Conservation (phyloP, 768 basidiomycete species). For the Kwoniella heveanensis region DNA sequence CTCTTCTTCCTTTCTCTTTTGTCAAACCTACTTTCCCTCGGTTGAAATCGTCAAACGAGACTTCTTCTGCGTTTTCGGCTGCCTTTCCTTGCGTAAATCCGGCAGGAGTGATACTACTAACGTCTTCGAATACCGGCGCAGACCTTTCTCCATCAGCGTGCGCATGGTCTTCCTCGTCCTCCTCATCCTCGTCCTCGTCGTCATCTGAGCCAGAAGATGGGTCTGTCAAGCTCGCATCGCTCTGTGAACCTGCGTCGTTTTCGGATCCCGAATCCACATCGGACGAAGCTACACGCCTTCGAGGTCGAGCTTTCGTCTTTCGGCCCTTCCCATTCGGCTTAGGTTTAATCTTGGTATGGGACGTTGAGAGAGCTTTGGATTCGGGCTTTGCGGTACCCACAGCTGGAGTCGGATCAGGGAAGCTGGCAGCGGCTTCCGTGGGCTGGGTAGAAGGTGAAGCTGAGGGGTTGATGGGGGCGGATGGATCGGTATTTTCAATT, state of each 20-base stretch:
- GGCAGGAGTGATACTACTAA: slow-evolving; percentile 16
- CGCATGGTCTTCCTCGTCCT: slow-evolving; percentile 19
- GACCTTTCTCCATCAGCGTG: neutral
- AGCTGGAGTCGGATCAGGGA: neutral
- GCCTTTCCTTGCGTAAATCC: slow-evolving; percentile 25
- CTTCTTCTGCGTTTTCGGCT: slow-evolving; percentile 4
- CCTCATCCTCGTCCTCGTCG: slow-evolving; percentile 25
- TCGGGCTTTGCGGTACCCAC: neutral
- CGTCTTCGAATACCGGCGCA: slow-evolving; percentile 23
- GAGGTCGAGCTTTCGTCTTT: slow-evolving; percentile 17
- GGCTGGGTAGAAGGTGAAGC: slow-evolving; percentile 20
- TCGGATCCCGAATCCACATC: slow-evolving; percentile 28
- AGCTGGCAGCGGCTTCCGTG: neutral
- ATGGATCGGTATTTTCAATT: slow-evolving; percentile 6
- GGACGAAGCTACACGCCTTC: slow-evolving; percentile 20
- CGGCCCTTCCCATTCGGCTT: slow-evolving; percentile 11
- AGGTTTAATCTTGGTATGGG: slow-evolving; percentile 2
- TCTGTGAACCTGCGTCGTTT: neutral
- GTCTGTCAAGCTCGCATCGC: slow-evolving; percentile 33
- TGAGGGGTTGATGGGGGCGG: slow-evolving; percentile 15
- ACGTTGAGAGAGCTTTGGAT: neutral
- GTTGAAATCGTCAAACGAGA: slow-evolving; percentile 29
- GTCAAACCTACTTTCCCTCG: neutral
- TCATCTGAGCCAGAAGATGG: slow-evolving; percentile 22
- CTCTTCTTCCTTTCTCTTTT: slow-evolving; percentile 3